Conservation (phyloP, 345 rosid species). For the Reutealis trisperma region DNA sequence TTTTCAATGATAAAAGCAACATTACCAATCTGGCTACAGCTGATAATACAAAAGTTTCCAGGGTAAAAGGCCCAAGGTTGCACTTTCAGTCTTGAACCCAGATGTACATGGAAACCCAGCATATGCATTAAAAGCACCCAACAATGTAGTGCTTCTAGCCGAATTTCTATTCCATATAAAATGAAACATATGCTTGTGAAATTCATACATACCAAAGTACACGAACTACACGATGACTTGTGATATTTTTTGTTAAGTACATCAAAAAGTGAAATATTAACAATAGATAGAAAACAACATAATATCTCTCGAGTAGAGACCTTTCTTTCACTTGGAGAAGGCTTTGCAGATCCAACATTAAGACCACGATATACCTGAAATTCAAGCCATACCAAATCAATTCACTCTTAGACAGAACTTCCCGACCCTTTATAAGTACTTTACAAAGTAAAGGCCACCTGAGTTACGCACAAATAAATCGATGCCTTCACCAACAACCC, state of each 20-base stretch:
- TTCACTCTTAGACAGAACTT: background rate
- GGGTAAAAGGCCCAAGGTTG: background rate
- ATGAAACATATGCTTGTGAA: background rate
- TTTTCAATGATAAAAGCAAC: background rate
- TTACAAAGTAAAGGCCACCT: background rate
- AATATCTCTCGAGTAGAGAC: conserved; percentile 30
- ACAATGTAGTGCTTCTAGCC: background rate
- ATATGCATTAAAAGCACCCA: background rate
- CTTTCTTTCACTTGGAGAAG: conserved; percentile 70
- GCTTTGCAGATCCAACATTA: conserved; percentile 79
- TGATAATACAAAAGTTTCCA: background rate
- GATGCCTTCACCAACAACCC: background rate
- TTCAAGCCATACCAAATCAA: conserved; percentile 4
- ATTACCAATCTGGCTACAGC: background rate
- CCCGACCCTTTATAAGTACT: background rate
- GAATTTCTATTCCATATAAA: background rate
- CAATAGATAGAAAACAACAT: background rate
- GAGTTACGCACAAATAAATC: background rate
- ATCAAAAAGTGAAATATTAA: background rate
- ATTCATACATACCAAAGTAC: background rate
- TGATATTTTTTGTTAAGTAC: background rate
- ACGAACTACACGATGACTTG: background rate
- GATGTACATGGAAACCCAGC: background rate
- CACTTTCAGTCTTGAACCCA: background rate
- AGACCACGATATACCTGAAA: conserved; percentile 84